These are phyloP conservation scores for Candida vaughaniae DNA, from an alignment of 805 yeast species.

Conservation along the genomic window DNA sequence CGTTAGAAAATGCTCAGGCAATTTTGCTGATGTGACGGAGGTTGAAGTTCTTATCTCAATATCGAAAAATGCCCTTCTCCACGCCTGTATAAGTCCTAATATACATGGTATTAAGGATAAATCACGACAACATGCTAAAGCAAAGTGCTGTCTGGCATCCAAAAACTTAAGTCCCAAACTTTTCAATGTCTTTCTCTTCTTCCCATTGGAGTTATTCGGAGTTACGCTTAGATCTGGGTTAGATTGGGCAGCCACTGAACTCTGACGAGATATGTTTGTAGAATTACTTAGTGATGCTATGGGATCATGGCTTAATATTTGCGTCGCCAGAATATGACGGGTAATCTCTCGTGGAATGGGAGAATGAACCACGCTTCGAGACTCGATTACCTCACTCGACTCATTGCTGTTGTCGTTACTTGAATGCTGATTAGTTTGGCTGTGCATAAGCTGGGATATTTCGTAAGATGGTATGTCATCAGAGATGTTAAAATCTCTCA, in stretches of 20 bases:
- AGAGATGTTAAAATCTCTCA: constrained; percentile 22
- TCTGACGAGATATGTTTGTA: constrained; percentile 11
- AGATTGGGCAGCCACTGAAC: constrained; percentile 11
- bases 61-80: constrained; percentile 33
- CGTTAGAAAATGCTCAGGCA: constrained; percentile 77
- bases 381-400: neutral
- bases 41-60: constrained; percentile 10
- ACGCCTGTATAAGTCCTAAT: constrained; percentile 47
- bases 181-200: constrained; percentile 32
- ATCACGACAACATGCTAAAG: constrained; percentile 76
- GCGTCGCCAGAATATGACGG: constrained; percentile 3
- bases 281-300: constrained; percentile 9
- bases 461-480: constrained; percentile 45
- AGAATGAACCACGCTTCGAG: constrained; percentile 6
- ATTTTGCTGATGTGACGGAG: constrained; percentile 56
- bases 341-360: constrained; percentile 2
- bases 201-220: constrained; percentile 4
- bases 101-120: constrained; percentile 70
- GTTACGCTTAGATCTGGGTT: constrained; percentile 5
- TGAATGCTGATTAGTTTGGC: constrained; percentile 15
- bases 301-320: constrained; percentile 2
- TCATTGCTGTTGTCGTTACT: neutral
- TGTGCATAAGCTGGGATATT: constrained; percentile 34
- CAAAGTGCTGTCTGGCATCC: constrained; percentile 72
- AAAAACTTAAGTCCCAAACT: constrained; percentile 67